These are phyloP conservation scores for Claviceps purpurea DNA, from an alignment of 2,329 filamentous ascomycete species.

Conservation along the genomic window DNA sequence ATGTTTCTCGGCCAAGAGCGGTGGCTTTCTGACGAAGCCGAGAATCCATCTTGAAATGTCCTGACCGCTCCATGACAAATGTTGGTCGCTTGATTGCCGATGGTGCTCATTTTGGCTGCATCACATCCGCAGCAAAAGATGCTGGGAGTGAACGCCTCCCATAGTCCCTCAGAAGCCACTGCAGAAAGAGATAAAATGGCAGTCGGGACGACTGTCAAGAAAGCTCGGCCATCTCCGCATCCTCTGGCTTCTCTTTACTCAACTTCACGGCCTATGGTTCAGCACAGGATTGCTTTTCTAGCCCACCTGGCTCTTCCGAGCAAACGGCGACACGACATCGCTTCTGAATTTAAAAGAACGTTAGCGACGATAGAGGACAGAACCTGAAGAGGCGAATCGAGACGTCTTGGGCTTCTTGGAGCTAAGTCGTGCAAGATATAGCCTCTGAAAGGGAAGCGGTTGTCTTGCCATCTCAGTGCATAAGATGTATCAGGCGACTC, in stretches of 20 bases:
- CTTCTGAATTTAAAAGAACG: constrained; percentile 1
- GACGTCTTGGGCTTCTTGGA: not conserved
- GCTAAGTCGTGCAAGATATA: not conserved
- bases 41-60: not conserved
- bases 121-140: not conserved
- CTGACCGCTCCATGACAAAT: not conserved
- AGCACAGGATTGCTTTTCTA: constrained; percentile 7
- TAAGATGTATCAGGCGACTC: constrained; percentile 5
- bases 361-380: constrained; percentile 2
- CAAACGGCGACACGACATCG: constrained; percentile 2
- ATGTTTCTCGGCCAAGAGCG: not conserved
- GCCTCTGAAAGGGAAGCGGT: constrained; percentile 9
- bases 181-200: constrained; percentile 3
- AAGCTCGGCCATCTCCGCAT: constrained; percentile 1
- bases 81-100: not conserved
- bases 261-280: not conserved
- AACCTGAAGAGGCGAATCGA: constrained; percentile 3
- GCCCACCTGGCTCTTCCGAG: constrained; percentile 1
- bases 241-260: not conserved
- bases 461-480: constrained; percentile 5
- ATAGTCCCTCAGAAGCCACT: not conserved
- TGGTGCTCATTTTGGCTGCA: not conserved
- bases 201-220: constrained; percentile 2
- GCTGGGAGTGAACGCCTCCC: not conserved
- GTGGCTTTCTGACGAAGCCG: not conserved